Base-by-base conservation (phyloP, 768 basidiomycete species). In the Mycena albidolilacea region DNA sequence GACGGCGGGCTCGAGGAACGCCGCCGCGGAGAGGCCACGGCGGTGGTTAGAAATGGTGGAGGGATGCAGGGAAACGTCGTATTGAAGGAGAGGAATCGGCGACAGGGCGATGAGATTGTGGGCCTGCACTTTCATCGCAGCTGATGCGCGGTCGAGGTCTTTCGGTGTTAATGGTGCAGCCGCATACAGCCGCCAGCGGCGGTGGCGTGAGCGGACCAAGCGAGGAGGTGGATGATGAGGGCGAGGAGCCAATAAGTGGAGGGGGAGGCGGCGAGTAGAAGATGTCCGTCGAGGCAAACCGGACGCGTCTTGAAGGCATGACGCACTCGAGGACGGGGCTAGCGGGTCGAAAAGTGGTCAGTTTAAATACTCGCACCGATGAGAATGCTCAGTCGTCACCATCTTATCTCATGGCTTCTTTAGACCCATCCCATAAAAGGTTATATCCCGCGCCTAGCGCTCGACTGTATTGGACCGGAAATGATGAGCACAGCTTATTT, bases 61-160 rank as follows among this genome's bases (percentile, higher is more conserved):
- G 64, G 64, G 64, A 65, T 52, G 64, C 64, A 65, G 64, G 50
- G 64, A 65, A 54, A 65, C 50, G 50, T 65, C 64, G 64, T 65
- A 65, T 65, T 65, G 64, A 65, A 65, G 64, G 64, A 65, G 64
- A 54, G 64, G 64, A 65, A 65, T 54, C 50, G 37, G 50, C 64
- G 64, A 65, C 64, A 54, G 64, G 64, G 64, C 50, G 64, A 65
- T 65, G 64, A 65, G 64, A 65, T 65, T 54, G 64, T 65, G 64
- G 64, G 54, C 64, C 64, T 66, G 64, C 64, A 57, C 64, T 57
- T 66, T 66, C 64, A 66, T 66, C 54, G 64, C 39, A 66, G 64
- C 21, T 54, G 64, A 30, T 23, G 64, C 52, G 64, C 54, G 39
- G 64, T 66, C 43, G 54, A 41, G 54, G 64, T 35, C 64, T 66